These are phyloP conservation scores for Strobilomyces echinocephalus DNA, from an alignment of 768 basidiomycete genomes.

Conservation along the genomic window DNA sequence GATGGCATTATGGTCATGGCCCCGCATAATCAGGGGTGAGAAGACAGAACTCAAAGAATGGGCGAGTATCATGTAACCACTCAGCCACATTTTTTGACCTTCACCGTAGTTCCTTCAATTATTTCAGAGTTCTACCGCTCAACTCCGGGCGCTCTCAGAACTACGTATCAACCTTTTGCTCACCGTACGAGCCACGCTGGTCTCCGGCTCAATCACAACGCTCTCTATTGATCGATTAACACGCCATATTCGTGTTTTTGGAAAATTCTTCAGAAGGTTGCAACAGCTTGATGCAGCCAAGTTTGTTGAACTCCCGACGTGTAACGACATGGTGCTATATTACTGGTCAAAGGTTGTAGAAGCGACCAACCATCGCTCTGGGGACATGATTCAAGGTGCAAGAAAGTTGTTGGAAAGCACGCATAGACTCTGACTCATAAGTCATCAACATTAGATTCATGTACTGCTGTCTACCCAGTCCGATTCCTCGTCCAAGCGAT, in stretches of 20 bases:
- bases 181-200: conserved; percentile 35
- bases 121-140: conserved; percentile 55
- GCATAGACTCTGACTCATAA: neutral
- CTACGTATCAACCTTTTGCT: conserved; percentile 53
- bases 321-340: conserved; percentile 64
- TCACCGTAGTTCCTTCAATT: conserved; percentile 51
- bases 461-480: conserved; percentile 64
- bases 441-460: conserved; percentile 44
- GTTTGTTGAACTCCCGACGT: conserved; percentile 61
- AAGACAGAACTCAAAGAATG: conserved; percentile 45
- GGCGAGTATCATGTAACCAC: conserved; percentile 36
- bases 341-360: conserved; percentile 79
- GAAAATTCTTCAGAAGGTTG: conserved; percentile 75
- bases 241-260: conserved; percentile 65
- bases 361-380: conserved; percentile 50
- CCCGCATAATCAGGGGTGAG: conserved; percentile 39
- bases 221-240: conserved; percentile 56
- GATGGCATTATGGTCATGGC: conserved; percentile 71
- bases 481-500: conserved; percentile 79
- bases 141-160: conserved; percentile 51
- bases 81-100: neutral
- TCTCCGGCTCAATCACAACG: conserved; percentile 34
- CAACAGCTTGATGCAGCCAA: conserved; percentile 56
- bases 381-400: conserved; percentile 54
- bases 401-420: neutral